Evolutionary conservation across 2,329 filamentous ascomycete species (phyloP).

Genomic region (Phialocephala subalpina): DNA sequence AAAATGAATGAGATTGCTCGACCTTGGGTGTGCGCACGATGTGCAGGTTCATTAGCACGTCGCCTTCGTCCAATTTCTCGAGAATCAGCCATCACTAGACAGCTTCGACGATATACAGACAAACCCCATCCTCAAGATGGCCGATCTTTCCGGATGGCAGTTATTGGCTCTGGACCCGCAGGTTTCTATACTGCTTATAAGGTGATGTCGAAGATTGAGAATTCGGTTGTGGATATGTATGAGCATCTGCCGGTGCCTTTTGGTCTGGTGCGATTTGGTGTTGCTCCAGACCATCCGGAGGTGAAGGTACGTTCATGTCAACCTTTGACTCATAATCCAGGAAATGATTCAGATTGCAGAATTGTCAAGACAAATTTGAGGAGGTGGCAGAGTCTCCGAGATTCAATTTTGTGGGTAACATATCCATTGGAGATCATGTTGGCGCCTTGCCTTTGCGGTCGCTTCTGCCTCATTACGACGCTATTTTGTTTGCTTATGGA

Average conservation of each 20-base stretch:
- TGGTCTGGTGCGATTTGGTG: constrained; percentile 90
- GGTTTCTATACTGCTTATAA: constrained; percentile 95
- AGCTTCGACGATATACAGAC: constrained; percentile 36
- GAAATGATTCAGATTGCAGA: constrained; percentile 59
- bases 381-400: constrained; percentile 83
- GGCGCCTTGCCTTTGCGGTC: constrained; percentile 69
- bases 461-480: constrained; percentile 86
- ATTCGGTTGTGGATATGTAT: constrained; percentile 91
- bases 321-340: background rate
- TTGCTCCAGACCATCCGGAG: constrained; percentile 98
- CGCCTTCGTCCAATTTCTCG: background rate
- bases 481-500: constrained; percentile 91
- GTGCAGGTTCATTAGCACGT: constrained; percentile 28
- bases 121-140: constrained; percentile 39
- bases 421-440: constrained; percentile 71
- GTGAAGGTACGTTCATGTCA: constrained; percentile 74
- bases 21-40: constrained; percentile 41
- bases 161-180: constrained; percentile 92
- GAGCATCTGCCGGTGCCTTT: constrained; percentile 93
- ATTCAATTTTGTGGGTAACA: constrained; percentile 92
- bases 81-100: constrained; percentile 10
- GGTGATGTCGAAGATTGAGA: constrained; percentile 77
- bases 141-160: constrained; percentile 77
- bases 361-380: constrained; percentile 92
- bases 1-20: constrained; percentile 36